A percentile compares a stretch with the other conserved stretches of the same genome.
phyloP scores from a whole-genome alignment of 2,329 filamentous ascomycete genomes.

The Capronia americana region DNA sequence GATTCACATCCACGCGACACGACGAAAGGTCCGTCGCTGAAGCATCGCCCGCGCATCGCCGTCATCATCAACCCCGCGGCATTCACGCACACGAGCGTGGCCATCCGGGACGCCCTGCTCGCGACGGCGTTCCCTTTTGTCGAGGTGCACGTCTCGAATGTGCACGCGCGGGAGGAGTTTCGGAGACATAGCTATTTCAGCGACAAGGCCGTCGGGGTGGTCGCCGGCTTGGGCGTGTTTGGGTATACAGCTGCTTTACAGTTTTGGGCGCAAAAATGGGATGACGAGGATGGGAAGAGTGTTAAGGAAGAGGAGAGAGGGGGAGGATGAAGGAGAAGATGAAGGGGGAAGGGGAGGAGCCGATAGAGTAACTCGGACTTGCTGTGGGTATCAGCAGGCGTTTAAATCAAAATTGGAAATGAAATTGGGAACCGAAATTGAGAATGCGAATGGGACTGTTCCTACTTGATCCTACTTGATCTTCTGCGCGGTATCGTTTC shows the following conservation, averaged over 20 bases:
- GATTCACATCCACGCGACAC: neutral
- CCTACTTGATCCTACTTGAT: too few relatives aligned
- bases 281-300: conserved; percentile 28
- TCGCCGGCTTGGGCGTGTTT: conserved; percentile 70
- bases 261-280: conserved; percentile 51
- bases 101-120: conserved; percentile 74
- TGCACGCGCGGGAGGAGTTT: conserved; percentile 73
- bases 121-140: conserved; percentile 75
- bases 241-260: conserved; percentile 69
- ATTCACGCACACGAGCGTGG: conserved; percentile 77
- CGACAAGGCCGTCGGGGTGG: conserved; percentile 76
- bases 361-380: too few relatives aligned
- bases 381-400: too few relatives aligned
- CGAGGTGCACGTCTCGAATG: conserved; percentile 78
- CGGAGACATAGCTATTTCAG: conserved; percentile 73
- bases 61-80: conserved; percentile 76
- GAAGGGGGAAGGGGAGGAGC: neutral
- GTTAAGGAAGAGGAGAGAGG: neutral
- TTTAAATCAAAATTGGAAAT: too few relatives aligned
- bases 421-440: neutral
- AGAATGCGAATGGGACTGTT: neutral
- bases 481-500: too few relatives aligned
- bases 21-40: too few relatives aligned
- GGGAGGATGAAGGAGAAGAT: neutral
- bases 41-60: conserved; percentile 1